Evolutionary conservation across 257 asterid species (phyloP).

Genomic region (Forsythia viridissima): DNA sequence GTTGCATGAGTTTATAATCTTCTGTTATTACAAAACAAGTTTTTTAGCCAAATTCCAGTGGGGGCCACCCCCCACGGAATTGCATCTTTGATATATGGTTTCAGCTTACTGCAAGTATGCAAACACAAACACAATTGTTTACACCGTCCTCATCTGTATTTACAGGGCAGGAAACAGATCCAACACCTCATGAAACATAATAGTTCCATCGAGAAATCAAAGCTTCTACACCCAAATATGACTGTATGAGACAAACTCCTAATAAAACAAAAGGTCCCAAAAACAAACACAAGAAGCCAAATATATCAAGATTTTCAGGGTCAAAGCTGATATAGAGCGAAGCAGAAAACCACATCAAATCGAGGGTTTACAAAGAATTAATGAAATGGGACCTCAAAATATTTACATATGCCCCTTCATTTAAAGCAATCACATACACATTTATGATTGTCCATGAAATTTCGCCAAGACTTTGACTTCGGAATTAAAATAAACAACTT

Average conservation of each 20-base stretch:
- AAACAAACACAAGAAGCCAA: not conserved
- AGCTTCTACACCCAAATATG: not conserved
- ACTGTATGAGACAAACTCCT: not conserved
- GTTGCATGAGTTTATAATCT: too few relatives aligned
- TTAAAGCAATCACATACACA: constrained; percentile 1
- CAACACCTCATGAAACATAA: not conserved
- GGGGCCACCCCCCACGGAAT: too few relatives aligned
- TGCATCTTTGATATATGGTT: not conserved
- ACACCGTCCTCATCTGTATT: not conserved
- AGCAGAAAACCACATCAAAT: not conserved
- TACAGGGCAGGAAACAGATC: not conserved
- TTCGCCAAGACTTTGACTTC: not conserved
- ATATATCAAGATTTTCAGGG: not conserved
- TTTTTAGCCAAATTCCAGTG: too few relatives aligned
- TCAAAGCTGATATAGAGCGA: not conserved
- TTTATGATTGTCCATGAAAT: not conserved
- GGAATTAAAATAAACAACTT: not conserved
- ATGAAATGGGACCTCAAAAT: constrained; percentile 43
- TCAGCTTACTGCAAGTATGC: not conserved
- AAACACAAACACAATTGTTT: not conserved
- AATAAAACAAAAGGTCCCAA: not conserved
- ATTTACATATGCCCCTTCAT: constrained; percentile 30
- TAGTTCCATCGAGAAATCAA: not conserved
- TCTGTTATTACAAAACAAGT: too few relatives aligned
- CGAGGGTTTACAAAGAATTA: not conserved